Base-by-base conservation (phyloP, 2,329 filamentous ascomycete species). In the Trichophyton schoenleinii region DNA sequence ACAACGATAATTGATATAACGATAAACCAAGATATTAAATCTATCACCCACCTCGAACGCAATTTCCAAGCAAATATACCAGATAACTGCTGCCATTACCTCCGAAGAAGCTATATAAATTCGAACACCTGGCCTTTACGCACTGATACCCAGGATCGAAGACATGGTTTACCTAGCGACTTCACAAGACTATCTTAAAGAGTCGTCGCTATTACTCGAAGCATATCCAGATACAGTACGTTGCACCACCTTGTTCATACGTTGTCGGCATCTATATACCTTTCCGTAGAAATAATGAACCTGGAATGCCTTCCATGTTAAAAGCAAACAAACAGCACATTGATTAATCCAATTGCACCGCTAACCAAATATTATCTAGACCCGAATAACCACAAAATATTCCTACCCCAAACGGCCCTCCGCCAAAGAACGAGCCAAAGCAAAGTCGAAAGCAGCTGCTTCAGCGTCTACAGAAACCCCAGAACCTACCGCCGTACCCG, bases 311-410 rank as follows among this genome's bases (percentile, higher is more conserved):
- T 61, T 60, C 15, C n/a, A 15, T 41, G 15, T 22, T 2, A n/a
- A 20, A 20, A 31, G 42, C 18, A 18, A 18, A 18, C 15, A 20
- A 13, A 15, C n/a, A 2, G 28, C 18, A 2, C 49, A 28, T 28
- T 28, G 20, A 8, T 28, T 5, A 36, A 28, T 28, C 25, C 28
- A 44, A 36, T 36, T 18, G 13, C 20, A 31, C n/a, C 49, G 34
- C 4, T 59, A 53, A 62, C 57, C 41, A 64, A 62, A 55, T 20
- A 25, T 22, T 15, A 61, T 31, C 20, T 70, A 96, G 91, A 91
- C 92, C 57, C 84, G 86, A 70, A 89, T 97, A 77, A 95, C 90
- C 67, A 96, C 91, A 65, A 91, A 88, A 80, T 99, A 97, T 83
- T 87, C 84, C 72, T 85, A 92, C 72, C 71, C 73, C 13, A 67